These are phyloP conservation scores for Prunus yedoensis DNA, from an alignment of 331 rosid genomes.

Conservation along the genomic window DNA sequence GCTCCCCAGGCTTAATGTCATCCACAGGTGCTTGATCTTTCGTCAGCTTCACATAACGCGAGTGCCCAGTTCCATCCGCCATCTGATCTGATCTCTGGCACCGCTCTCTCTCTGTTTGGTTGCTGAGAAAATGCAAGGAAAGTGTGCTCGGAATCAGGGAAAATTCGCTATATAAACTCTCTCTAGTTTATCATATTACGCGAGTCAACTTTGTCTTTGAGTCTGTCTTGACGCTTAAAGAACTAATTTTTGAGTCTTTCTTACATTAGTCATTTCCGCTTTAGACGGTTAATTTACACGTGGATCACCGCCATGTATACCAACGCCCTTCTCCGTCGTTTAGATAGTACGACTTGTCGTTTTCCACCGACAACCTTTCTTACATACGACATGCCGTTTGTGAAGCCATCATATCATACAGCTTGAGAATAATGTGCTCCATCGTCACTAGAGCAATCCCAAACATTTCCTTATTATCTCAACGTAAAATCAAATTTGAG, in stretches of 20 bases:
- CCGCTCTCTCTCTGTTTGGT: not conserved
- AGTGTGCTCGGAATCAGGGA: no score
- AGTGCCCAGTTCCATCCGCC: conserved; percentile 68
- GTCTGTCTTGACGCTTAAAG: not conserved
- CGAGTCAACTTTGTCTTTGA: not conserved
- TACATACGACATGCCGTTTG: not conserved
- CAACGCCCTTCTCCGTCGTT: not conserved
- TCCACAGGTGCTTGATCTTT: conserved; percentile 76
- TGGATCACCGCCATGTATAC: no score
- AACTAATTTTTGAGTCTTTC: not conserved
- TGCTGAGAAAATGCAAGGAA: conserved; percentile 7
- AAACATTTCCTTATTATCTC: not conserved
- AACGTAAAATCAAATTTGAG: no score
- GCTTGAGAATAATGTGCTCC: no score
- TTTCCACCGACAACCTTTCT: not conserved
- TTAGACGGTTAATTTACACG: no score
- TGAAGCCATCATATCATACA: no score
- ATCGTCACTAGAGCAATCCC: not conserved
- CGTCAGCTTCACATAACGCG: conserved; percentile 80
- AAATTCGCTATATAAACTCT: no score
- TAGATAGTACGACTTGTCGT: not conserved
- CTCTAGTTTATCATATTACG: not conserved
- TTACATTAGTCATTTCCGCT: not conserved
- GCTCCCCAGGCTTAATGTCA: conserved; percentile 93
- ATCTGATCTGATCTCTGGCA: conserved; percentile 35